These are phyloP conservation scores for Microascus cirrosus DNA, from an alignment of 2,329 filamentous ascomycete species.

Conservation along the genomic window DNA sequence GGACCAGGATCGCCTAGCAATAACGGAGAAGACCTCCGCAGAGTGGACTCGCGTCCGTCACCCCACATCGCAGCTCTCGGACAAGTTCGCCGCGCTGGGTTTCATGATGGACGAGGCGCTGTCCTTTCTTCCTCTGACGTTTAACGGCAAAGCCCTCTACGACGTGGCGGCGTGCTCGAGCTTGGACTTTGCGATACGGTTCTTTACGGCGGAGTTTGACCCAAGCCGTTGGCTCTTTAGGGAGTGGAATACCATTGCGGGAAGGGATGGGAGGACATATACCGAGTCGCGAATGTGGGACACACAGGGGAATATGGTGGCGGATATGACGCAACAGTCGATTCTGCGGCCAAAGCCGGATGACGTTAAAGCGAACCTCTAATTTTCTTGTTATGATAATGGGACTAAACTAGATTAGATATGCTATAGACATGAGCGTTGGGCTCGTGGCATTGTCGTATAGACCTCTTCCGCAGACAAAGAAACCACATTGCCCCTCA, in stretches of 20 bases:
- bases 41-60: conserved; percentile 23
- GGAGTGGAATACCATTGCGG: conserved; percentile 22
- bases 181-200: conserved; percentile 31
- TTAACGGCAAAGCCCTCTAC: conserved; percentile 22
- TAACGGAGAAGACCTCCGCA: conserved; percentile 19
- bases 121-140: conserved; percentile 25
- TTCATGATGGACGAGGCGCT: conserved; percentile 28
- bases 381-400: not conserved
- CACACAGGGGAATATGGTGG: conserved; percentile 25
- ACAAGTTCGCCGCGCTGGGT: conserved; percentile 21
- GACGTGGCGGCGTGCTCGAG: conserved; percentile 26
- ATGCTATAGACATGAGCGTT: too few relatives aligned
- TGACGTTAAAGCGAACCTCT: conserved; percentile 2
- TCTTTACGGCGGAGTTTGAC: conserved; percentile 22
- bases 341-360: conserved; percentile 12
- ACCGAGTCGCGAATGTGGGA: conserved; percentile 28
- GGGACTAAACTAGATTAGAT: not conserved
- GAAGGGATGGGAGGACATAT: conserved; percentile 25
- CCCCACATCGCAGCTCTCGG: conserved; percentile 11
- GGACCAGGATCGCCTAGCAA: conserved; percentile 20
- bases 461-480: too few relatives aligned
- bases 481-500: too few relatives aligned
- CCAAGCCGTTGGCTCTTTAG: conserved; percentile 25
- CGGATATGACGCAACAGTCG: conserved; percentile 31
- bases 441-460: too few relatives aligned